Conservation (phyloP, 2,329 filamentous ascomycete genomes). For the Neonectria hederae region DNA sequence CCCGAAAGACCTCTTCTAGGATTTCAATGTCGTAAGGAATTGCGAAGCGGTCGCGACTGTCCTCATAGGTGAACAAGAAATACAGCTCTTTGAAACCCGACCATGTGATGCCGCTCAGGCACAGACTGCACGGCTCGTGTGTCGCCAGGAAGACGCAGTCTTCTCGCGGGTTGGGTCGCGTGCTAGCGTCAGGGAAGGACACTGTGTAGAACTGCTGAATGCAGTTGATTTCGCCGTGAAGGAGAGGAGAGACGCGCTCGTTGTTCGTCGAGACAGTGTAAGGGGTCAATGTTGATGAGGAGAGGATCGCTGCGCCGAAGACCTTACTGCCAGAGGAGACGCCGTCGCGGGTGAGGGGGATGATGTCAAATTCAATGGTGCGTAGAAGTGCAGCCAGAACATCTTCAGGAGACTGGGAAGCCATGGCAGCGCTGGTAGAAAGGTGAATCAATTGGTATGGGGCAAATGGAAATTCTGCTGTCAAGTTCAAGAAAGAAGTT, state of each 20-base stretch:
- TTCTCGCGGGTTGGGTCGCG: constrained; percentile 50
- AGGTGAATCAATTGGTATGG: neutral
- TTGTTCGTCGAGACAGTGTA: constrained; percentile 65
- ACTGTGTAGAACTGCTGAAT: constrained; percentile 65
- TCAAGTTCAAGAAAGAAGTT: neutral
- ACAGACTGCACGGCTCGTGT: constrained; percentile 68
- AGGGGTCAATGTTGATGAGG: constrained; percentile 51
- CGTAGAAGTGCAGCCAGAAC: constrained; percentile 53
- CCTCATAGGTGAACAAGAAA: constrained; percentile 68
- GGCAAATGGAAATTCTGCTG: neutral
- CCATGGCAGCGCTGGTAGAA: constrained; percentile 4
- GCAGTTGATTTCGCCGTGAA: constrained; percentile 70
- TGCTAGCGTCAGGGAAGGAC: constrained; percentile 45
- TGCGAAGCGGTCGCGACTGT: constrained; percentile 63
- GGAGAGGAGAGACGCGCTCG: constrained; percentile 62
- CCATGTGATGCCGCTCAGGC: constrained; percentile 67
- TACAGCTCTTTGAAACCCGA: constrained; percentile 65
- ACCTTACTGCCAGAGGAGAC: constrained; percentile 64
- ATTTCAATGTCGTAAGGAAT: constrained; percentile 69
- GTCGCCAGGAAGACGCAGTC: constrained; percentile 68
- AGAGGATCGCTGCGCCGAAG: constrained; percentile 65
- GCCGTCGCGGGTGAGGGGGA: constrained; percentile 60
- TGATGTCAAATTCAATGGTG: constrained; percentile 56
- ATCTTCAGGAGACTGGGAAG: constrained; percentile 19
- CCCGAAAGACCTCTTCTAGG: constrained; percentile 63